Conservation (phyloP, 495 filamentous ascomycete species). For the Aspergillus diversus region DNA sequence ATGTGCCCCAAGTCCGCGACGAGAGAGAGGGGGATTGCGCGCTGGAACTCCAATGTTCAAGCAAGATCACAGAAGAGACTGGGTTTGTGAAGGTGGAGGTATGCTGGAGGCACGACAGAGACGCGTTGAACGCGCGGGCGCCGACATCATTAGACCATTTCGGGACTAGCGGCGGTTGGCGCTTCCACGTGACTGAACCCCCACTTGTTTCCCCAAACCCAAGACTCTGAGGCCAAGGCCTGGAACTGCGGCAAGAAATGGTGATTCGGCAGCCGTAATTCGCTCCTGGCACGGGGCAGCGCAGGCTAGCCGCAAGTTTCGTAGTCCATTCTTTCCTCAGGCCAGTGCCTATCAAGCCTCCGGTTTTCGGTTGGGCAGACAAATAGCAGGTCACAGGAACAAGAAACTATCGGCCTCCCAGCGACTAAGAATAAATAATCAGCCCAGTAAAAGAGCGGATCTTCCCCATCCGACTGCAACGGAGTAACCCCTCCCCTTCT, state of each 20-base stretch:
- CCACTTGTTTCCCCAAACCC: neutral
- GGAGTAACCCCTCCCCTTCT: conserved; percentile 15
- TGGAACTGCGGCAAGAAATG: neutral
- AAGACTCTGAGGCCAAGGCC: neutral
- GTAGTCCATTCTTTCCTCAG: neutral
- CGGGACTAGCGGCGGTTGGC: conserved; percentile 28
- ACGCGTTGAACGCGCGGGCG: conserved; percentile 36
- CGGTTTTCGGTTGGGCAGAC: conserved; percentile 14
- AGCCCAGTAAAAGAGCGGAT: conserved; percentile 13
- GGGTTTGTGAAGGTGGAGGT: neutral
- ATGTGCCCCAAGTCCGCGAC: neutral
- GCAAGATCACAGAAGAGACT: conserved; percentile 1
- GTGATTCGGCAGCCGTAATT: no score
- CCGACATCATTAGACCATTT: conserved; percentile 36
- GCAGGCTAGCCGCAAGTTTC: no score
- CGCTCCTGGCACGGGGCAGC: no score
- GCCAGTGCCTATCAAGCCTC: conserved; percentile 4
- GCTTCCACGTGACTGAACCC: conserved; percentile 18
- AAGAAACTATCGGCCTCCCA: neutral
- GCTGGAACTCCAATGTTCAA: neutral
- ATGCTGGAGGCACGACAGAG: conserved; percentile 22
- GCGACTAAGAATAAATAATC: neutral
- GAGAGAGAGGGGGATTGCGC: neutral
- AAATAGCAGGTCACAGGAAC: conserved; percentile 11
- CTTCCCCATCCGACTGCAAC: conserved; percentile 11